Base-by-base conservation (phyloP, 2,329 filamentous ascomycete genomes). In the Onygena corvina region DNA sequence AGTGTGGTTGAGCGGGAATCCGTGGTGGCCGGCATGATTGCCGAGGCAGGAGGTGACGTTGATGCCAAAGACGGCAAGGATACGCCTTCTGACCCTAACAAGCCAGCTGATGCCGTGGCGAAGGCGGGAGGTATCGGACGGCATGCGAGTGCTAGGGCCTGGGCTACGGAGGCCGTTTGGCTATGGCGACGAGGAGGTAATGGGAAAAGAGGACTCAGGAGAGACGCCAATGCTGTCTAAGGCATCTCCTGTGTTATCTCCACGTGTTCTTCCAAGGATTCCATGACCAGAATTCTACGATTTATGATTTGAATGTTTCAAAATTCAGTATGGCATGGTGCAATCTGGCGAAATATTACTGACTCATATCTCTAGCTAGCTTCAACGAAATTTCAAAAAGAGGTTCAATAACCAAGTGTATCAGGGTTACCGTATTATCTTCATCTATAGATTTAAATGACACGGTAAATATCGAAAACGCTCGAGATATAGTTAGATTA, bases 161-260 rank as follows among this genome's bases (percentile, higher is more conserved):
- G 89, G 72, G 89, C 90, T 8, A 81, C 84, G 2, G 90, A 96
- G 65, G 89, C 88, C 1, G 69, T 95, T 12, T 95, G 90, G 89
- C 66, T 94, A 53, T 89, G 86, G 86, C 56, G 84, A 73, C 61
- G 84, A 73, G 84, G 84, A 61, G 78, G 67, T 67, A 73, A 70
- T 66, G 63, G 67, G 20, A 66, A 69, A 53, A 58, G 67, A 46
- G 65, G 67, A 1, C 56, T 71, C 3, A 52, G 64, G 51, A 67
- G 67, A 53, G 61, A 64, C 16, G 59, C 61, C 1, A 53, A 9
- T 31, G 30, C 46, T 11, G 21, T 42, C 27, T 42, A 42, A 14
- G 5, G 20, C 38, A 3, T 8, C n/a, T 9, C 2, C n/a, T 12
- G 5, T 16, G 18, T 14, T 4, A n/a, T 11, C 7, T 40, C 6